Conservation (phyloP, 257 asterid species). For the Solanum phureja region DNA sequence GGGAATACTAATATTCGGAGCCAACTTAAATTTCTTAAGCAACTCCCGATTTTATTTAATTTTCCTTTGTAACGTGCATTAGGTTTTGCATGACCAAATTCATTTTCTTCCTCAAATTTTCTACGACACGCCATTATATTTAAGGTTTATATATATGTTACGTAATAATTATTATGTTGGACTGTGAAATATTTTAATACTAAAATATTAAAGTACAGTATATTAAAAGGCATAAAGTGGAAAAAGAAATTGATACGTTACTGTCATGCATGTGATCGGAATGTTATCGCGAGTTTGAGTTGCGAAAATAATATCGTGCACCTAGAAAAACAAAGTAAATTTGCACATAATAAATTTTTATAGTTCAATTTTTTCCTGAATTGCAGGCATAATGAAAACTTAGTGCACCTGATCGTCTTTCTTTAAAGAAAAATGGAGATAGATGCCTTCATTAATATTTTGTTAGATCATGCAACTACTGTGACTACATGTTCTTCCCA, state of each 20-base stretch:
- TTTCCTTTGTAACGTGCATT: neutral
- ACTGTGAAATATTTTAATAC: too few species aligned
- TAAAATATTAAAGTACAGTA: too few species aligned
- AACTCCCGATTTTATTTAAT: neutral
- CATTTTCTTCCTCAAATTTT: neutral
- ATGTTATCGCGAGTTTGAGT: too few species aligned
- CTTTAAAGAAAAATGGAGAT: neutral
- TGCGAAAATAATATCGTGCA: too few species aligned
- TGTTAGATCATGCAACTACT: neutral
- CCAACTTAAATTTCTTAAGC: neutral
- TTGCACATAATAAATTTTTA: too few species aligned
- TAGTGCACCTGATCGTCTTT: neutral
- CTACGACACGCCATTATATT: neutral
- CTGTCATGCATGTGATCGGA: neutral
- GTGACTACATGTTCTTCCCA: neutral
- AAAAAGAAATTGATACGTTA: neutral
- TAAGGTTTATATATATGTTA: neutral
- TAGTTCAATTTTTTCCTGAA: rapidly evolving
- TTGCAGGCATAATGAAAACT: neutral
- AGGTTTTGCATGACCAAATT: neutral
- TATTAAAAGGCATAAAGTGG: too few species aligned
- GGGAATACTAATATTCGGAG: too few species aligned
- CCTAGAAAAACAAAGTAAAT: too few species aligned
- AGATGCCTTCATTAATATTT: too few species aligned
- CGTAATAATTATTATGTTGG: neutral